A percentile compares a stretch with the other conserved stretches of the same genome.
Conservation (phyloP, 1,284 basidiomycete genomes). For the Ustilago cynodontis region DNA sequence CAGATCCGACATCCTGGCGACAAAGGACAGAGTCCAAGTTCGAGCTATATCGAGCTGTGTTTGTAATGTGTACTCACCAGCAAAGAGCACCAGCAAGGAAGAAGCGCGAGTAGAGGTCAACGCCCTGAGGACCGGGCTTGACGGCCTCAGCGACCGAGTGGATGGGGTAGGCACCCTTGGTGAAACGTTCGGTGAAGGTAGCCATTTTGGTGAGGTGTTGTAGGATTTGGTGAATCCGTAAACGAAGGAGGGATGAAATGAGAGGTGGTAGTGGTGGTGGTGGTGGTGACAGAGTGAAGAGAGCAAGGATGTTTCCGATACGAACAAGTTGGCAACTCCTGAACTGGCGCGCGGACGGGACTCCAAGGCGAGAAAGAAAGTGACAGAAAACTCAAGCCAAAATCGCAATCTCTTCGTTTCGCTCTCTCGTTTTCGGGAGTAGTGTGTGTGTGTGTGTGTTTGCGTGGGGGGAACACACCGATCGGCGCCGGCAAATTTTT, state of each 20-base stretch:
- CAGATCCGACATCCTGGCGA: neutral
- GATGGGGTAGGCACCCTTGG: conserved; percentile 62
- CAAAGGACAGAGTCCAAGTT: no score
- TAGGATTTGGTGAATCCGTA: conserved; percentile 8
- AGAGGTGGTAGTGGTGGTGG: conserved; percentile 19
- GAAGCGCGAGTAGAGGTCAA: conserved; percentile 72
- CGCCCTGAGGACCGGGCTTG: conserved; percentile 60
- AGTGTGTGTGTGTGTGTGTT: conserved; percentile 4
- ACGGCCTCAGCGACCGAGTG: conserved; percentile 57
- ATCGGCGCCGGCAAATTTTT: conserved; percentile 5
- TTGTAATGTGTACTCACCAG: conserved; percentile 69
- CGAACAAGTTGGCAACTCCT: neutral
- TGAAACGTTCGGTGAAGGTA: conserved; percentile 55
- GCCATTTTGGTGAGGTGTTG: conserved; percentile 36
- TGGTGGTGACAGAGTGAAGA: conserved; percentile 1
- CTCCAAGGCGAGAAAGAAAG: neutral
- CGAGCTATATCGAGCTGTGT: no score
- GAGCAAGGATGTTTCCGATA: conserved; percentile 21
- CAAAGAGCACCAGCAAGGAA: conserved; percentile 87
- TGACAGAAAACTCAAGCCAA: neutral
- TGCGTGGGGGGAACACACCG: conserved; percentile 5
- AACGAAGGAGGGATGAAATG: conserved; percentile 5
- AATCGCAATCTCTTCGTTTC: conserved; percentile 3
- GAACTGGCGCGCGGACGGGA: neutral
- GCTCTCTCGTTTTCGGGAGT: no score